Evolutionary conservation across 352 stramenopile genomes (phyloP).

Genomic region (Globisporangium echinulatum): DNA sequence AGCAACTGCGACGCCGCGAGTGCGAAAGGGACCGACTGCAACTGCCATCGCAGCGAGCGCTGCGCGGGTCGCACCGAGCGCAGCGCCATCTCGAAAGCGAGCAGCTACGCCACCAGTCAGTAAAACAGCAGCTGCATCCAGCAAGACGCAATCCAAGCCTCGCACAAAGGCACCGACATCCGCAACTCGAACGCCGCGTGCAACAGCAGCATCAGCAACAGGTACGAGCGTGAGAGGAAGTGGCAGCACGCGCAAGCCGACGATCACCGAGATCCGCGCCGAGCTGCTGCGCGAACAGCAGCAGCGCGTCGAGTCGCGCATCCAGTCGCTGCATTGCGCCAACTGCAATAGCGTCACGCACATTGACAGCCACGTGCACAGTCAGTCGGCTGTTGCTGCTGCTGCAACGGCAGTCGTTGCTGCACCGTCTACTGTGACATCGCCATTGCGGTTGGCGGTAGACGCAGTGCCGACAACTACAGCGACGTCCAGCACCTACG

Average conservation of each 20-base stretch:
- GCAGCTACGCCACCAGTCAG: background rate
- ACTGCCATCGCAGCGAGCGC: no score
- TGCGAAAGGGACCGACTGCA: no score
- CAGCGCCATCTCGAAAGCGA: no score
- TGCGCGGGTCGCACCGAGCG: no score
- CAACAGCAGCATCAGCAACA: background rate
- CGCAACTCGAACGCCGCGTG: background rate
- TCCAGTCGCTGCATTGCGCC: conserved; percentile 32
- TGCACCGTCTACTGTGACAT: no score
- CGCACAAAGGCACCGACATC: background rate
- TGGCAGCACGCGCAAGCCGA: conserved; percentile 14
- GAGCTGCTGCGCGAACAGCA: conserved; percentile 46
- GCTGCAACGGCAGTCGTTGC: background rate
- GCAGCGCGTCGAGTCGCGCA: conserved; percentile 37
- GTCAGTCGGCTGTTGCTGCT: background rate
- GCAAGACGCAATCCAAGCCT: no score
- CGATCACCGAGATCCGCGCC: conserved; percentile 35
- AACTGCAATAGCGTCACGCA: conserved; percentile 10
- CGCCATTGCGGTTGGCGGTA: no score
- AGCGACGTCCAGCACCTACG: no score
- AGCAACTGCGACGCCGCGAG: background rate
- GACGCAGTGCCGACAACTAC: no score
- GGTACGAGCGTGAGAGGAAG: background rate
- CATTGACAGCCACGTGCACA: background rate
- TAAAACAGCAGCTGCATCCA: no score